phyloP scores from a whole-genome alignment of 2,329 filamentous ascomycete species.

The Myrmaecium sp. region DNA sequence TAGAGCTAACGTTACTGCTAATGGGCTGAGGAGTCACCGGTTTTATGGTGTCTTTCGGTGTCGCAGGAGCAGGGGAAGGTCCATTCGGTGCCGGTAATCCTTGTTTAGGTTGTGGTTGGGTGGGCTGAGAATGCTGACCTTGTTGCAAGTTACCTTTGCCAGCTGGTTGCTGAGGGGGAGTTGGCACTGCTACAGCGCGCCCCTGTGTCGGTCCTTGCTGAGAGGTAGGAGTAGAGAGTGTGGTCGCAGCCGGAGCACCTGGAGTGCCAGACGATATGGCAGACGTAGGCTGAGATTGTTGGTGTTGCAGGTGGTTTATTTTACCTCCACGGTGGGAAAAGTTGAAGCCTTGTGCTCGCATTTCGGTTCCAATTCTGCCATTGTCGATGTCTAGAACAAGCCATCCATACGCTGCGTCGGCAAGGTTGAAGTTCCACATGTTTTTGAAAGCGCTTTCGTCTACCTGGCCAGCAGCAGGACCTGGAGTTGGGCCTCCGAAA shows the following conservation, averaged over 20 bases:
- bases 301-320: conserved; percentile 21
- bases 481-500: conserved; percentile 71
- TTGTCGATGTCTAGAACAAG: conserved; percentile 89
- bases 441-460: conserved; percentile 99
- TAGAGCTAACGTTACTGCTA: conserved; percentile 13
- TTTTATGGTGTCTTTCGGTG: conserved; percentile 30
- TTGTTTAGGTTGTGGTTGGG: conserved; percentile 13
- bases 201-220: conserved; percentile 20
- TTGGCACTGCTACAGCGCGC: conserved; percentile 14
- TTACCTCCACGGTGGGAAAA: conserved; percentile 91
- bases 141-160: conserved; percentile 18
- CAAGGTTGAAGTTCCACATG: conserved; percentile 99
- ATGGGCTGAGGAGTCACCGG: conserved; percentile 31
- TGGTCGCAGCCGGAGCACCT: conserved; percentile 18
- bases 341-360: conserved; percentile 98
- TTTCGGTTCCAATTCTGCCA: conserved; percentile 91
- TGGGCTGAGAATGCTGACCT: conserved; percentile 20
- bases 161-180: conserved; percentile 16
- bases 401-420: conserved; percentile 93
- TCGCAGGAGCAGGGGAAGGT: conserved; percentile 23
- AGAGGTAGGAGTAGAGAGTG: conserved; percentile 21
- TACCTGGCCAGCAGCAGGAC: conserved; percentile 65
- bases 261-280: no score
- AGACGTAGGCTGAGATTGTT: no score
- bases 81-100: conserved; percentile 13